Base-by-base conservation (phyloP, 2,329 filamentous ascomycete genomes). In the Plectosphaerella sp. region DNA sequence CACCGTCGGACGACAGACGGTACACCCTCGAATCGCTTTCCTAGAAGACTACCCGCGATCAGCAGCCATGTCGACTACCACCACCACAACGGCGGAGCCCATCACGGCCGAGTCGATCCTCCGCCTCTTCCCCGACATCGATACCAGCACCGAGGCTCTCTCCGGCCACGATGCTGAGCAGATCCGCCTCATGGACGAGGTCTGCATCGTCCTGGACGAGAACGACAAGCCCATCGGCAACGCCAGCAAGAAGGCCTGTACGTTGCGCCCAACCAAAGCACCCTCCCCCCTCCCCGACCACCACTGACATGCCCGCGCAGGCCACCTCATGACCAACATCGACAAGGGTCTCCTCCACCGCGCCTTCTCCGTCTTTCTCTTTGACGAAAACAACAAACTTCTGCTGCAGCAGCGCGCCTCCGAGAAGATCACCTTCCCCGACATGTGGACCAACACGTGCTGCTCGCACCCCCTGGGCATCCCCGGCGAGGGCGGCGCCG, bases 381-480 rank as follows among this genome's bases (percentile, higher is more conserved):
- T 99, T 78, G 91, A 97, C 74, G 87, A 89, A 56, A 82, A 94
- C 68, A 95, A 97, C 72, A 88, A 91, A 63, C 79, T 97, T 55
- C 87, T 99, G 45, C 84, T 99, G 49, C 94, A 99, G 75, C 94
- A 97, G 77, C 89, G 94, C 60, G 94, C 94, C 25, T 77, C 86
- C 41, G 93, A 97, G 76, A 99, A 99, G 79, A 99, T 99, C 67
- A 99, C 94, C 7, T 99, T 99, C 75, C 93, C 94, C 47, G 91
- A 96, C 68, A 92, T 97, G 87, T 99, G 94, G 94, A 99, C 94
- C 58, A 99, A 99, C 75, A 99, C 94, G 33, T 99, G 94, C 81
- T 99, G 94, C 79, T 99, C 94, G 39, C 94, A 99, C 72, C 94
- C 94, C 5, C 81, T 99, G 55, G 89, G 90, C 51, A 88, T 97